Conservation (phyloP, 805 yeast genomes). For the Wickerhamiella sergipiensis region DNA sequence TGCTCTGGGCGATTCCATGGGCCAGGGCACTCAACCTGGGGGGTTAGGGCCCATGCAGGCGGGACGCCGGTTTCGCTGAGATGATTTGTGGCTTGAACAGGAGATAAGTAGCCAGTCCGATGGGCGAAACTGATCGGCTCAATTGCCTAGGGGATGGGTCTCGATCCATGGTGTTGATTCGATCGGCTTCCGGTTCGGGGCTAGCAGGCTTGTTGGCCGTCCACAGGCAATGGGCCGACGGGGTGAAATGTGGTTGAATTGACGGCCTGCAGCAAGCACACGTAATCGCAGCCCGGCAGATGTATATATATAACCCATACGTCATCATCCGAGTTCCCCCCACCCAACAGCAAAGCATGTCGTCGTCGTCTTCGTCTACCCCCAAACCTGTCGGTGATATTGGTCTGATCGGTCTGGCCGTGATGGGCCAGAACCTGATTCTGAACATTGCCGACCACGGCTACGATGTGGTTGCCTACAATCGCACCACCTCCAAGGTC, state of each 20-base stretch:
- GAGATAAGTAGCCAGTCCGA: too few relatives aligned
- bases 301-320: not conserved
- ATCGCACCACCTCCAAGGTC: conserved; percentile 94
- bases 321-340: not conserved
- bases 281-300: not conserved
- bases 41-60: not conserved
- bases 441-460: conserved; percentile 98
- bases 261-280: not conserved
- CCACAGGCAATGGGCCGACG: too few relatives aligned
- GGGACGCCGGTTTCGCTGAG: conserved; percentile 1
- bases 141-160: too few relatives aligned
- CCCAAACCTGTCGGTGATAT: conserved; percentile 51
- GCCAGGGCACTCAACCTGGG: not conserved
- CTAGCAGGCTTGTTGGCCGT: too few relatives aligned
- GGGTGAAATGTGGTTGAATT: not conserved
- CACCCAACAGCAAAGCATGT: not conserved
- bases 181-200: too few relatives aligned
- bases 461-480: conserved; percentile 93
- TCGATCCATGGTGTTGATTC: too few relatives aligned
- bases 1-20: not conserved
- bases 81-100: not conserved
- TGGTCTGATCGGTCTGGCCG: conserved; percentile 99
- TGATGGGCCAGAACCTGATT: conserved; percentile 94
- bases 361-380: not conserved
- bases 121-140: too few relatives aligned